Evolutionary conservation across 2,329 filamentous ascomycete species (phyloP).

Genomic region (Rhinocladiella mackenziei): DNA sequence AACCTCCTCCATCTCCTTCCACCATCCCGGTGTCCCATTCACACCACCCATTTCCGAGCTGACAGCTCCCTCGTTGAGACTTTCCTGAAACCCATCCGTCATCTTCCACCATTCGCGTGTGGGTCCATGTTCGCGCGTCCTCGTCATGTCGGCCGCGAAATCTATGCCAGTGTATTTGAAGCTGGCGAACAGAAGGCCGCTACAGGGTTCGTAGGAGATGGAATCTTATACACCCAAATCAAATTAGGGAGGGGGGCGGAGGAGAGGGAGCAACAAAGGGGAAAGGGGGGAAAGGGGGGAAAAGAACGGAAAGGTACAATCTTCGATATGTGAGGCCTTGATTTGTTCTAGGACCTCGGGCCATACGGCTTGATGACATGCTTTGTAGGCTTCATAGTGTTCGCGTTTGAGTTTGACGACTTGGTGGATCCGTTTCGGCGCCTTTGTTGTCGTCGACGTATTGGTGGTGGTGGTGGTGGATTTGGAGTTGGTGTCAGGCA

Average conservation of each 20-base stretch:
- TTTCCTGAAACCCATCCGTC: slow-evolving; percentile 70
- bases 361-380: slow-evolving; percentile 70
- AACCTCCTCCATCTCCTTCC: slow-evolving; percentile 4
- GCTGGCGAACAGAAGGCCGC: slow-evolving; percentile 64
- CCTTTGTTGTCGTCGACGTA: too few relatives aligned
- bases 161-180: slow-evolving; percentile 77
- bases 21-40: neutral
- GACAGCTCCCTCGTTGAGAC: slow-evolving; percentile 8
- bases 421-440: slow-evolving; percentile 56
- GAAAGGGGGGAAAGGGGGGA: neutral
- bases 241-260: slow-evolving; percentile 37
- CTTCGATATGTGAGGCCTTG: slow-evolving; percentile 67
- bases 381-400: slow-evolving; percentile 65
- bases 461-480: too few relatives aligned
- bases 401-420: slow-evolving; percentile 69
- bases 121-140: slow-evolving; percentile 67
- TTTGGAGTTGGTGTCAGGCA: too few relatives aligned
- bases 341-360: slow-evolving; percentile 73
- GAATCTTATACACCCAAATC: slow-evolving; percentile 30
- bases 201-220: slow-evolving; percentile 64
- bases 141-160: slow-evolving; percentile 70
- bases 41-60: slow-evolving; percentile 7
- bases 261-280: neutral
- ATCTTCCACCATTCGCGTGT: slow-evolving; percentile 77
- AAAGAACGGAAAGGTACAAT: slow-evolving; percentile 51